These are phyloP conservation scores for Gonium pectorale DNA, from an alignment of 139 green algal genomes.

Conservation along the genomic window DNA sequence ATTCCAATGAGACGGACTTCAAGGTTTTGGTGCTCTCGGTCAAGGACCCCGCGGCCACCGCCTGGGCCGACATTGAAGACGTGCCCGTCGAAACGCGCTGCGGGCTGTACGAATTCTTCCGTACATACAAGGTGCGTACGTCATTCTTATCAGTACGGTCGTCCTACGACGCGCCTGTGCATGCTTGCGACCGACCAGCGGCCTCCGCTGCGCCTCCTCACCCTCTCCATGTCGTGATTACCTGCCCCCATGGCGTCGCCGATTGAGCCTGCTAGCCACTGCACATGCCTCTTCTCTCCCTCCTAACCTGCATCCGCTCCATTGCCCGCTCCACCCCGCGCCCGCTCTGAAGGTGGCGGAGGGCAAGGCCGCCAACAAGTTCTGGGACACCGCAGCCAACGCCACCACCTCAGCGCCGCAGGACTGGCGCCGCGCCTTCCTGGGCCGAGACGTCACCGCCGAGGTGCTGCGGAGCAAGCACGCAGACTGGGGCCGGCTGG, in stretches of 20 bases:
- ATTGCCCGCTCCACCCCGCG: background rate
- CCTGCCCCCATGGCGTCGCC: background rate
- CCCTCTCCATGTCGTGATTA: too few species aligned
- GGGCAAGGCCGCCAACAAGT: conserved; percentile 6
- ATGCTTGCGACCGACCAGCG: background rate
- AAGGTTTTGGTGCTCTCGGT: conserved; percentile 17
- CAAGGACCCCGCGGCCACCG: background rate
- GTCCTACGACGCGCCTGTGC: background rate
- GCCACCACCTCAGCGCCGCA: background rate
- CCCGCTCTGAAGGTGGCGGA: conserved; percentile 6
- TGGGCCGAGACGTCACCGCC: too few species aligned
- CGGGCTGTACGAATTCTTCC: conserved; percentile 40
- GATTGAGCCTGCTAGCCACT: background rate
- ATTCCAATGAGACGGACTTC: conserved; percentile 33
- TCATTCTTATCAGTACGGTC: too few species aligned
- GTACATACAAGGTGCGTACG: conserved; percentile 17
- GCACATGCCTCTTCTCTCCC: background rate
- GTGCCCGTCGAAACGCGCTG: background rate
- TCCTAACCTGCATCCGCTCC: background rate
- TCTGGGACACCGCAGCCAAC: background rate
- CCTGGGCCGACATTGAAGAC: background rate
- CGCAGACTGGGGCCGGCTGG: too few species aligned
- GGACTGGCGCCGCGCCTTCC: conserved; percentile 4
- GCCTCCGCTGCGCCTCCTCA: background rate
- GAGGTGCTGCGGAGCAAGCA: too few species aligned